Evolutionary conservation across 2,329 filamentous ascomycete species (phyloP), one percentile per base, ranked within the genome.

Genomic region (Paecilomyces formosus): DNA sequence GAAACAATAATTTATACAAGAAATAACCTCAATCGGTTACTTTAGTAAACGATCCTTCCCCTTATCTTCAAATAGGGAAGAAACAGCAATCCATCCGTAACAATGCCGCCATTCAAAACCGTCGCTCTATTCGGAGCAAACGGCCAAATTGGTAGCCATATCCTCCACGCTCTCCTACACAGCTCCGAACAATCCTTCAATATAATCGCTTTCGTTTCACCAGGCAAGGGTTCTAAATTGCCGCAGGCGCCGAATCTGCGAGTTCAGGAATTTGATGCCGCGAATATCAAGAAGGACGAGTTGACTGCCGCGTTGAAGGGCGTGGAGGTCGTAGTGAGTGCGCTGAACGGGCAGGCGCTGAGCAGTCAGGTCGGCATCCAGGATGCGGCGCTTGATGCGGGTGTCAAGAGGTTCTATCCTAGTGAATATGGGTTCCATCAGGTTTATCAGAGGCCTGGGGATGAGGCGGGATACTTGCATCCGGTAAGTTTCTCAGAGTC

Each of bases 381-480:
- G 54, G 62, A 72, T 55, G 66, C 67, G 1, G 66, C 65, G 1
- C 61, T 59, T 1, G 60, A 64, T n/a, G 63, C 65, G 12, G 64
- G 66, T 2, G 68, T 71, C 1, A 64, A 65, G 33, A 58, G 66
- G 5, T 68, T 70, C 50, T 68, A 69, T 30, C 66, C 63, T 0
- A 66, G 64, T 35, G 67, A 71, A 51, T 67, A 59, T 31, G 67
- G 63, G 1, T 65, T 70, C 61, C 66, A 66, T 57, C 59, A 67
- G 12, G 59, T 68, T 2, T 65, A 66, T 50, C 61, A 61, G 21
- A 64, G 63, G 49, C 62, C 63, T 12, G 58, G 59, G 2, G 66
- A 67, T 49, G 21, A 35, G 4, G 51, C 52, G 53, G 63, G 61
- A 5, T 67, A 66, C 45, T 8, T 70, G 3, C 67, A 69, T 61